Base-by-base conservation (phyloP, 805 yeast genomes). In the Saccharomycopsis lassenensis region DNA sequence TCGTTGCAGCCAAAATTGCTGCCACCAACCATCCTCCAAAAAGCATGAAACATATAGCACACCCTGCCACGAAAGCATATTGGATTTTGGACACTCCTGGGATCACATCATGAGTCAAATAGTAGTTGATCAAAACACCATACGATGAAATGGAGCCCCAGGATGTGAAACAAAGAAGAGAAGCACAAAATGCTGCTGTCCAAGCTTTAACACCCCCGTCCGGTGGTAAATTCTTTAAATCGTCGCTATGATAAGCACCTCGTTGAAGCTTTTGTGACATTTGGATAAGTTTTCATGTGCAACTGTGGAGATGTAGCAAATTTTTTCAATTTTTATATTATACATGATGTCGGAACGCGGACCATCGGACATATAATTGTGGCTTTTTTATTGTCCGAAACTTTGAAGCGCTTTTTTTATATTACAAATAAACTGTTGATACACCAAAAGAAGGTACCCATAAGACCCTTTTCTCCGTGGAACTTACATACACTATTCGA, bases 141-240 rank as follows among this genome's bases (percentile, higher is more conserved):
- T 65, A 80, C 3, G 77, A 79, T 5, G 73, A 59, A 45, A 78
- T 78, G 45, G 79, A 68, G 11, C 91, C 91, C 87, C 89, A 80
- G 0, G 83, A 69, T 25, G 69, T 61, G 44, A 74, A 67, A 52
- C 73, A 71, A 27, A 73, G 56, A 3, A 72, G 35, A 20, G 63
- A 57, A 39, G 51, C 56, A 57, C 63, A 47, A 49, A 25, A 19
- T 53, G 65, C 56, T 49, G 68, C 48, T 1, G 65, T 55, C 77
- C 78, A 73, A 1, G 71, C 76, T 48, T 59, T 58, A 18, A 52
- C 50, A 2, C 85, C 85, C 29, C 74, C 77, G 52, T 79, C 87
- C 1, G 77, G 76, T 0, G 67, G 67, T 12, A 57, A 46, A 21
- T 57, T 59, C 3, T 59, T 15, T 22, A 39, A 33, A 30, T 42